Base-by-base conservation (phyloP, 2,329 filamentous ascomycete species). In the Fusarium marasasianum region DNA sequence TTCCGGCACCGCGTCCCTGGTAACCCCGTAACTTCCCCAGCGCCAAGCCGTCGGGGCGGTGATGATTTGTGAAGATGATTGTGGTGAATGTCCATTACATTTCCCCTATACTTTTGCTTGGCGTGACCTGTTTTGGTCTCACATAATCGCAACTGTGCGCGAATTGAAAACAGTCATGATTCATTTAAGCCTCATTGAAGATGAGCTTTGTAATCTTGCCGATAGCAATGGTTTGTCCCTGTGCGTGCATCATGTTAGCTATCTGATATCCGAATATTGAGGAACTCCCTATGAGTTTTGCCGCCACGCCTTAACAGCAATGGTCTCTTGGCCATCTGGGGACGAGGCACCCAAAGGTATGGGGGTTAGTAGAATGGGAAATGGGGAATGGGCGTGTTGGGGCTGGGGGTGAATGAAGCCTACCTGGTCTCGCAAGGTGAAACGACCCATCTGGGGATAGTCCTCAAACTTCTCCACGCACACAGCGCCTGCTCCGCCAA, bases 211-310 rank as follows among this genome's bases (percentile, higher is more conserved):
- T 98, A 83, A 99, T 97, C 90, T 99, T 99, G 80, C 96, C 96
- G 86, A 99, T 99, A 64, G 96, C 96, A 86, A 99, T 98, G 1
- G 96, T 99, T 93, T 98, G 96, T 79, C 96, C 96, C 92, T 98
- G 80, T 62, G 81, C 58, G 73, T 31, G 63, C 29, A 40, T 44
- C 78, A 58, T 81, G 74, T 81, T 79, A 80, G 79, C 71, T 33
- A 73, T 47, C 51, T 69, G 53, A 59, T 63, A 68, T 77, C 41
- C 53, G 22, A 20, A 51, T 54, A 45, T 69, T 50, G 53, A 69
- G 60, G 63, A 51, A 66, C 47, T 62, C 54, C 54, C 63, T 43
- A 35, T 63, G 41, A 13, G 26, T 72, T 38, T 41, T 57, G 60
- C 63, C 50, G 26, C 60, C 68, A 72, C 53, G 31, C 72, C 54